Base-by-base conservation (phyloP, 345 rosid genomes). In the Hibiscus syriacus region DNA sequence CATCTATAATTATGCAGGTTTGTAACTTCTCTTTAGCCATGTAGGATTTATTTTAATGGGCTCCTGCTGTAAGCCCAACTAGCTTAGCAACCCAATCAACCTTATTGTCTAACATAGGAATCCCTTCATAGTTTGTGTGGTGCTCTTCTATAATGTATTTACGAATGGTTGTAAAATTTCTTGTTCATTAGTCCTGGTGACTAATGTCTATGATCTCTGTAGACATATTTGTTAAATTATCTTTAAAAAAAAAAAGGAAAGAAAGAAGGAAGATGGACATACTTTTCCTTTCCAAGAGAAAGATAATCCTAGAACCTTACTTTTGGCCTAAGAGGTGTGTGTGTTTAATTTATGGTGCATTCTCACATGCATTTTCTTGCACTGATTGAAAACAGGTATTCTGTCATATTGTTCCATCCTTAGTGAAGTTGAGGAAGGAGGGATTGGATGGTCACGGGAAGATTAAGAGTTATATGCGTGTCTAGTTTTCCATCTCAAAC, bases 381-480 rank as follows among this genome's bases (percentile, higher is more conserved):
- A 57, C 23, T 72, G 74, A 48, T 39, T 61, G 55, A 39, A 57
- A 67, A 50, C 81, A 93, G 98, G 92, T 87, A 58, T 88, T 90
- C 34, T 93, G 98, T 79, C 94, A 88, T 68, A 69, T 90, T 67
- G 77, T 93, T 83, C 97, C 98, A 66, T 87, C 97, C 20, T 84
- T 90, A 68, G 96, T 88, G 81, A 89, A 87, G 86, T 84, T 90
- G 76, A 81, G 97, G 67, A 90, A 93, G 78, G 97, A 93, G 89
- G 98, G 98, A 77, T 84, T 93, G 76, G 98, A 90, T 79, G 98
- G 89, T 50, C 85, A 87, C 1, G 97, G 90, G 88, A 90, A 87
- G 91, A 90, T 93, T 75, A 93, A 93, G 92, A 84, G 97, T 82
- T 90, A 90, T 85, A 93, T 93, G 98, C 90, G 87, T 87, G 98